Base-by-base conservation (phyloP, 495 filamentous ascomycete genomes). In the Daldinia decipiens region DNA sequence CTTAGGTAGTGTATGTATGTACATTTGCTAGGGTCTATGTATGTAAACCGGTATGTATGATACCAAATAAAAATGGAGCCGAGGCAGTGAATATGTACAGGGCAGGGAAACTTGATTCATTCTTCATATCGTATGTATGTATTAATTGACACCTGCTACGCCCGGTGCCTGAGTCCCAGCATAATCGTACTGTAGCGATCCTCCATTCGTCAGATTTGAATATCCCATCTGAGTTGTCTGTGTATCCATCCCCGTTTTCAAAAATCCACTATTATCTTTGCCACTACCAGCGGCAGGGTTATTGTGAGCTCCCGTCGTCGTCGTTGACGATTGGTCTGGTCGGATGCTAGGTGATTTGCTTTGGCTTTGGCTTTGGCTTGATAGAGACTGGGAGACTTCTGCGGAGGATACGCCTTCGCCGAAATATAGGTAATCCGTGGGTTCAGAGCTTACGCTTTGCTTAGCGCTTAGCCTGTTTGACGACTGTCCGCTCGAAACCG, bases 141-240 rank as follows among this genome's bases (percentile, higher is more conserved):
- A 21, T 47, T 24, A 24, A 12, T 24, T 19, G 2, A 24, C 19
- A 24, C 43, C 43, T 21, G 43, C 43, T 6, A 47, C 43, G 3
- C 17, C 17, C 9, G 43, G 43, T 47, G 43, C 43, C 43, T 47
- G 43, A 47, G 43, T 24, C 43, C 43, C 43, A 2, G 43, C 43
- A 21, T 47, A 47, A 24, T 47, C 43, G 19, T 47, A 47, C 21
- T 47, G 43, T 13, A 47, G 43, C 9, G 43, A 47, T 21, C 43
- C 43, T 47, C 43, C 43, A 24, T 24, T 13, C 8, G 43, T 67
- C 8, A 67, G 32, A 55, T 55, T 55, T 6, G 56, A 60, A 27
- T 67, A 67, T 26, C 57, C 65, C 65, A 67, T 67, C 38, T 67
- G 65, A 27, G 45, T 21, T 47, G 57, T 55, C 7, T 61, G 65